A percentile compares a stretch with the other conserved stretches of the same genome.
Conservation (phyloP, 495 filamentous ascomycete genomes). For the Lindgomyces ingoldianus region DNA sequence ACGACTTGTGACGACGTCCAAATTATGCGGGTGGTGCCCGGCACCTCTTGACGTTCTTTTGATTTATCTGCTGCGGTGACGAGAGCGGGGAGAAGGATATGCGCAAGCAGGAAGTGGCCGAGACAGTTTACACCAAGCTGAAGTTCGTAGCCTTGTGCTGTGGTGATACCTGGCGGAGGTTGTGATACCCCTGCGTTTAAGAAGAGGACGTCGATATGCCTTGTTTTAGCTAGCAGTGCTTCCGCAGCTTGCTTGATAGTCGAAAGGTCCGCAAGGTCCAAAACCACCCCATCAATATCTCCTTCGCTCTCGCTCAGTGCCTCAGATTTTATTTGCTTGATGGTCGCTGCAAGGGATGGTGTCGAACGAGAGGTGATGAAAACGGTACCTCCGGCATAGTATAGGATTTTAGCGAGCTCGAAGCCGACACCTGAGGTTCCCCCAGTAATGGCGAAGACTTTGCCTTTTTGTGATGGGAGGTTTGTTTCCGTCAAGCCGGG, state of each 20-base stretch:
- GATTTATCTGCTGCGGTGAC: conserved; percentile 43
- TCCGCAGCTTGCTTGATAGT: conserved; percentile 50
- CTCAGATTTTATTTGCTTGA: not conserved
- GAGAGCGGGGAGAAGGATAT: conserved; percentile 51
- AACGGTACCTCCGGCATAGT: conserved; percentile 42
- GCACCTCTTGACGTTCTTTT: no score
- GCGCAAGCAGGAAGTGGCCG: conserved; percentile 52
- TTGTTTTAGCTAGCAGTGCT: conserved; percentile 46
- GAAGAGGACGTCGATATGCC: conserved; percentile 52
- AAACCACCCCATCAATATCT: not conserved
- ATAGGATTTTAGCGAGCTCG: conserved; percentile 47
- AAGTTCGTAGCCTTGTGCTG: conserved; percentile 49
- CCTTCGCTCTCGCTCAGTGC: not conserved
- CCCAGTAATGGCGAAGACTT: conserved; percentile 41
- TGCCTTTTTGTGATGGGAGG: conserved; percentile 13
- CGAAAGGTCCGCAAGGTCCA: conserved; percentile 51
- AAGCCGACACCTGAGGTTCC: conserved; percentile 45
- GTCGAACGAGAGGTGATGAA: conserved; percentile 42
- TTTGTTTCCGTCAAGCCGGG: conserved; percentile 17
- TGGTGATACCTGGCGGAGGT: conserved; percentile 45
- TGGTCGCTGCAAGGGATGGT: not conserved
- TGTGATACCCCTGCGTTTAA: conserved; percentile 53
- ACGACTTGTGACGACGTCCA: conserved; percentile 45
- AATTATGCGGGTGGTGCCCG: conserved; percentile 45
- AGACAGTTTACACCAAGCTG: conserved; percentile 53